Base-by-base conservation (phyloP, 2,329 filamentous ascomycete genomes). In the Thielaviopsis musarum region DNA sequence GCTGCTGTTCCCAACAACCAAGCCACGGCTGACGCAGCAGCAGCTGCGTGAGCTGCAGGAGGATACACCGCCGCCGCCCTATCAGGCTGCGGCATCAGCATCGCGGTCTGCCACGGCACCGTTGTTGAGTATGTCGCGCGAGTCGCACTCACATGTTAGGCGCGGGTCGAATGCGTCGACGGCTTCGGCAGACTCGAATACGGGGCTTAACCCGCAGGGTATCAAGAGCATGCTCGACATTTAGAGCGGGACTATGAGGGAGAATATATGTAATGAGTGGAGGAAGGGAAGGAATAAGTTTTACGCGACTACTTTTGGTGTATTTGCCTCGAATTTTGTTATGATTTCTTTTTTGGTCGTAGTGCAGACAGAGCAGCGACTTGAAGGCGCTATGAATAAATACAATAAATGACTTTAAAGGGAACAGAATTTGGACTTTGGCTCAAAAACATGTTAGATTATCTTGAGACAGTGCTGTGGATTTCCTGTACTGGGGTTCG, bases 191-290 rank as follows among this genome's bases (percentile, higher is more conserved):
- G 56, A 61, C 48, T 61, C 59, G 15, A 80, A 77, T 5, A 68
- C 75, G 13, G 70, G 67, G 6, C 71, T 67, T n/a, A 74, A 73
- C 58, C 77, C 78, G n/a, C 77, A 80, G 65, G 74, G 79, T 65
- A 69, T 81, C 5, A 72, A 70, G 65, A 82, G 79, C 65, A 82
- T 82, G 79, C 64, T 82, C 64, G 79, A 82, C 64, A 65, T 82
- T 15, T 82, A 68, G 51, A 51, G 1, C 49, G 9, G 10, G 30
- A 10, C 10, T 6, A 34, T n/a, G 19, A 53, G 21, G 21, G 5
- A 17, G 19, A 26, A 15, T 21, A 13, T 53, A 10, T 34, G 30
- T 34, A 34, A 34, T 34, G 30, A 34, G 10, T 10, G 30, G 30
- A 34, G 30, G 30, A 34, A 12, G 30, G 51, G 13, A 24, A 28